These are phyloP conservation scores for Dioscorea dumetorum DNA, from an alignment of 106 monocot species.

Conservation along the genomic window DNA sequence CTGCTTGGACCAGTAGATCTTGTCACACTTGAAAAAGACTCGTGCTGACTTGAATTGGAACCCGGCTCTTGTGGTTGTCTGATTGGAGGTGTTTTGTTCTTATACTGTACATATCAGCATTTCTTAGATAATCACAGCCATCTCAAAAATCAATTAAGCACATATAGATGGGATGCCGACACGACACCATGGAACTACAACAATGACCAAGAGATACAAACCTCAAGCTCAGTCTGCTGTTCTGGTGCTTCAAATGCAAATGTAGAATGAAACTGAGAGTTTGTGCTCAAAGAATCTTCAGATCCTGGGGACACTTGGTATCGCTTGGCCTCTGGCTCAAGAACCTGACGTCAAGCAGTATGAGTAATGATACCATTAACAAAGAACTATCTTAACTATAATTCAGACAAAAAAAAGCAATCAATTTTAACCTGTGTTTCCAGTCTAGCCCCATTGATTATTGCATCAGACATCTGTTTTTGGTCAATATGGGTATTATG, in stretches of 20 bases:
- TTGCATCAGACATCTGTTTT: constrained; percentile 19
- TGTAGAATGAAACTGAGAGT: constrained; percentile 24
- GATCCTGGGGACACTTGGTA: constrained; percentile 21
- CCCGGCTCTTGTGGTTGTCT: constrained; percentile 13
- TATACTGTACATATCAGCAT: constrained; percentile 6
- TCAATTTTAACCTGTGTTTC: constrained; percentile 29
- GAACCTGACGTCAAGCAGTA: constrained; percentile 27
- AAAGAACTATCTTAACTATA: background rate
- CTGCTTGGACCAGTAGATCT: constrained; percentile 18
- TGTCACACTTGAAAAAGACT: constrained; percentile 7
- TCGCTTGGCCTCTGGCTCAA: constrained; percentile 32
- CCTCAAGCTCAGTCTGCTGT: constrained; percentile 36
- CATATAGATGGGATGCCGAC: too few relatives aligned
- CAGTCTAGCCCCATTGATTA: constrained; percentile 16
- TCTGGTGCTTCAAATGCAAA: constrained; percentile 19
- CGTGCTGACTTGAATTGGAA: constrained; percentile 23
- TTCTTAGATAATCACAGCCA: too few relatives aligned
- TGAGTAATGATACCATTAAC: background rate
- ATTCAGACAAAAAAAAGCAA: background rate
- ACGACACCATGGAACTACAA: too few relatives aligned
- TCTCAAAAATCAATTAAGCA: too few relatives aligned
- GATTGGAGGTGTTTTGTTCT: constrained; percentile 11
- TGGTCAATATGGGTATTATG: constrained; percentile 19
- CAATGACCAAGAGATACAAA: constrained; percentile 9
- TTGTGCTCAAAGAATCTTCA: constrained; percentile 15